phyloP scores from a whole-genome alignment of 1,284 basidiomycete genomes.

The Naganishia albida region DNA sequence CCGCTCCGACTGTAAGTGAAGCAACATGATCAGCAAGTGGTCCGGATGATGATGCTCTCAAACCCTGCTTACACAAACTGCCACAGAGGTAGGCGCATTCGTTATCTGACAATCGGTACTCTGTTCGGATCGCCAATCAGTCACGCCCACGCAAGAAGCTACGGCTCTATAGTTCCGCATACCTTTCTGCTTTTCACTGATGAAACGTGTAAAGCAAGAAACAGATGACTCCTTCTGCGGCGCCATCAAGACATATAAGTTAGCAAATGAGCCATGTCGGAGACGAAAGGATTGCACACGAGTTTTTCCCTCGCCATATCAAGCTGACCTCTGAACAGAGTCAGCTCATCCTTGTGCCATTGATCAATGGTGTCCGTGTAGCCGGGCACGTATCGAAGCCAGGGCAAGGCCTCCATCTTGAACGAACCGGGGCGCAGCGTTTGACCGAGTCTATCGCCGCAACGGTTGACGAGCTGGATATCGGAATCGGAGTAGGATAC shows the following conservation, averaged over 20 bases:
- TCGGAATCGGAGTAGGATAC: slow-evolving; percentile 62
- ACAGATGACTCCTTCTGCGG: slow-evolving; percentile 4
- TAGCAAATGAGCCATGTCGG: background rate
- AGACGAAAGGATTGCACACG: slow-evolving; percentile 44
- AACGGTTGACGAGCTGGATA: slow-evolving; percentile 60
- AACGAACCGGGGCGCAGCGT: slow-evolving; percentile 62
- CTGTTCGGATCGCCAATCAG: background rate
- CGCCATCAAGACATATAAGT: background rate
- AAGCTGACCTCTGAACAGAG: slow-evolving; percentile 60
- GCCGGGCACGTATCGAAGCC: slow-evolving; percentile 62
- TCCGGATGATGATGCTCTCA: background rate
- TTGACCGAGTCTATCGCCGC: slow-evolving; percentile 58
- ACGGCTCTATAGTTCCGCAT: background rate
- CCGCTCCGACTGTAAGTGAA: slow-evolving; percentile 3
- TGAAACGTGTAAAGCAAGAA: slow-evolving; percentile 21
- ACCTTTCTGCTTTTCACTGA: slow-evolving; percentile 25
- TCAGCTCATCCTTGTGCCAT: slow-evolving; percentile 63
- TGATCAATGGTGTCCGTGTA: slow-evolving; percentile 60
- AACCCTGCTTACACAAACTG: slow-evolving; percentile 3
- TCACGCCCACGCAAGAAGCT: background rate
- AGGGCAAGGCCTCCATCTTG: slow-evolving; percentile 63
- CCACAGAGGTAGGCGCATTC: slow-evolving; percentile 27
- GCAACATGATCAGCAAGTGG: background rate
- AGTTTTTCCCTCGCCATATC: slow-evolving; percentile 56
- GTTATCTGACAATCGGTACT: slow-evolving; percentile 19